Conservation (phyloP, 495 filamentous ascomycete species). For the Penicillium coffeae region DNA sequence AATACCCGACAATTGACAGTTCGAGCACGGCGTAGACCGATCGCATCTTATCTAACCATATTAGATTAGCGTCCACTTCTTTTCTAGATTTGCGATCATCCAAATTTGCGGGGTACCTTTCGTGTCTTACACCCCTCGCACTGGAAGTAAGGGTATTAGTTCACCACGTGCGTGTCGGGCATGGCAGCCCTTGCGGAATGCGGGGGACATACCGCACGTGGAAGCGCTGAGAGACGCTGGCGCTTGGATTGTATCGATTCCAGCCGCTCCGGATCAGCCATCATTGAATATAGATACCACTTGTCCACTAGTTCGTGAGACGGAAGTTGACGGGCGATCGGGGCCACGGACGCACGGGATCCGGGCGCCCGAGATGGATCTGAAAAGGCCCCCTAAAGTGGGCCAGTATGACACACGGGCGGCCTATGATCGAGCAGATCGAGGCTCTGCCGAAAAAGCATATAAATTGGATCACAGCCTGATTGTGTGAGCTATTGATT, state of each 20-base stretch:
- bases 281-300: too few species aligned
- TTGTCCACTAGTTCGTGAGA: too few species aligned
- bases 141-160: background rate
- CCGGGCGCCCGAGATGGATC: background rate
- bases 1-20: slow-evolving; percentile 1
- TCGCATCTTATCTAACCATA: slow-evolving; percentile 1
- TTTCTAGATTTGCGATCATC: background rate
- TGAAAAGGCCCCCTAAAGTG: background rate
- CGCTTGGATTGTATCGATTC: slow-evolving; percentile 1
- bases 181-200: background rate
- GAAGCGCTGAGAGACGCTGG: background rate
- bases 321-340: background rate
- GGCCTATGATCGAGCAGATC: too few species aligned
- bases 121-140: slow-evolving; percentile 6
- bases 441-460: too few species aligned
- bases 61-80: background rate
- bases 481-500: too few species aligned
- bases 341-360: slow-evolving; percentile 4
- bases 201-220: background rate
- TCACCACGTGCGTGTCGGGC: background rate
- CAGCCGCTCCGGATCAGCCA: background rate
- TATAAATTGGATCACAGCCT: too few species aligned
- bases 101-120: background rate
- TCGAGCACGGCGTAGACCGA: slow-evolving; percentile 3
- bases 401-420: too few species aligned